Percentiles rank a stretch among this genome's conserved stretches.
phyloP scores from a whole-genome alignment of 352 stramenopile genomes.

The Peronosclerospora sorghi region DNA sequence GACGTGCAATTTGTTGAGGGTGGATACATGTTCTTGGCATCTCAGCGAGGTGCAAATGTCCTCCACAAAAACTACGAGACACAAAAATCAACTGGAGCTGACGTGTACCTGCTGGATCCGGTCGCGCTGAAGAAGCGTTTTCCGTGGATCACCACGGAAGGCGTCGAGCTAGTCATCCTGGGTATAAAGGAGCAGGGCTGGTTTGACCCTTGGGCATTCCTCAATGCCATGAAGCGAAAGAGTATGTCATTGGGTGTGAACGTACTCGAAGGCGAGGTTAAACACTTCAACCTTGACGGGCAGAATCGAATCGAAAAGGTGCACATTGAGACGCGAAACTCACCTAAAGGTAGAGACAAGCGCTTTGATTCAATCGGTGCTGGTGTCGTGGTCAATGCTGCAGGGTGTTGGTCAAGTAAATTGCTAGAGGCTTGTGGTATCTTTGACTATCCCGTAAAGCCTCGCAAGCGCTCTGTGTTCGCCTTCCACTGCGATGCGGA shows the following conservation, averaged over 20 bases:
- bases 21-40: slow-evolving; percentile 75
- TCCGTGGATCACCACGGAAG: slow-evolving; percentile 66
- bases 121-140: slow-evolving; percentile 48
- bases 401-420: slow-evolving; percentile 60
- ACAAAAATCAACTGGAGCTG: slow-evolving; percentile 28
- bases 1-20: slow-evolving; percentile 74
- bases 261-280: slow-evolving; percentile 59
- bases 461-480: slow-evolving; percentile 71
- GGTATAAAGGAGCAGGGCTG: slow-evolving; percentile 67
- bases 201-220: slow-evolving; percentile 79
- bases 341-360: slow-evolving; percentile 9
- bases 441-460: slow-evolving; percentile 66
- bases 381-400: slow-evolving; percentile 69
- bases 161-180: slow-evolving; percentile 43
- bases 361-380: slow-evolving; percentile 23
- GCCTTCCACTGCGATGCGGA: slow-evolving; percentile 66
- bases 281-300: slow-evolving; percentile 42
- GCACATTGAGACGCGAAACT: slow-evolving; percentile 29
- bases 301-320: slow-evolving; percentile 52
- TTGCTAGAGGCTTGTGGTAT: slow-evolving; percentile 50
- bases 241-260: slow-evolving; percentile 58
- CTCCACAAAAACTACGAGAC: slow-evolving; percentile 48
- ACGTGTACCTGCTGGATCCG: slow-evolving; percentile 43
- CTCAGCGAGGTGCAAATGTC: slow-evolving; percentile 38
- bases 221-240: slow-evolving; percentile 68